Evolutionary conservation across 495 filamentous ascomycete genomes (phyloP).

Genomic region (Hypoxylon lienhwacheense): DNA sequence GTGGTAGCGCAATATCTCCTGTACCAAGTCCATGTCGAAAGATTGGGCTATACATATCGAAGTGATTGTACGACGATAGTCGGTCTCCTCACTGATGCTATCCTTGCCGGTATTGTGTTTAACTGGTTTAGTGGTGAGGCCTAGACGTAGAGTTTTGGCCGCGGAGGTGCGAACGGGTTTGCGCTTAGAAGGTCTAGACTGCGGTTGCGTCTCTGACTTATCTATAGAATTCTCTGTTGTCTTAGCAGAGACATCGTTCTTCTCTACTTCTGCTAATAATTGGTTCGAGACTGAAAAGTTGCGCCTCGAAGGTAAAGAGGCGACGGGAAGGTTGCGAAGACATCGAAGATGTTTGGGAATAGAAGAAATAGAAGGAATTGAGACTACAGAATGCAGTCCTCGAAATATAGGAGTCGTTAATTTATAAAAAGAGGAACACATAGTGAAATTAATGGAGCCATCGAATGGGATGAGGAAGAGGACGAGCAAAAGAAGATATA

Average conservation of each 20-base stretch:
- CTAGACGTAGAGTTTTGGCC: constrained; percentile 47
- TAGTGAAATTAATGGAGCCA: constrained; percentile 28
- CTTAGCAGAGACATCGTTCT: constrained; percentile 5
- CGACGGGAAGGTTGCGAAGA: constrained; percentile 39
- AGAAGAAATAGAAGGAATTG: too few relatives aligned
- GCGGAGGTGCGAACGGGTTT: constrained; percentile 43
- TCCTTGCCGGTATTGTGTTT: constrained; percentile 14
- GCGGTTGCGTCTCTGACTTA: constrained; percentile 9
- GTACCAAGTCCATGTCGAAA: constrained; percentile 75
- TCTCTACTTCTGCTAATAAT: constrained; percentile 38
- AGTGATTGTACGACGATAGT: constrained; percentile 61
- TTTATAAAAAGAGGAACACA: constrained; percentile 35
- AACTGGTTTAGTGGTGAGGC: constrained; percentile 28
- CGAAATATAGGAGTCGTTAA: constrained; percentile 25
- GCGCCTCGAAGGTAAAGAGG: constrained; percentile 41
- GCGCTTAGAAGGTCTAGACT: constrained; percentile 39
- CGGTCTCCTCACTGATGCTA: constrained; percentile 13
- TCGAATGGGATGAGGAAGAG: constrained; percentile 2
- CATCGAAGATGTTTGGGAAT: constrained; percentile 21
- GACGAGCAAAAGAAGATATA: not conserved
- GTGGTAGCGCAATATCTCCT: constrained; percentile 68
- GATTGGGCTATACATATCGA: constrained; percentile 85
- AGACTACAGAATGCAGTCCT: constrained; percentile 28
- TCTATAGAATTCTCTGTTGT: constrained; percentile 5
- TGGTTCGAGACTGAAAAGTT: constrained; percentile 48